A percentile compares a stretch with the other conserved stretches of the same genome.
Conservation (phyloP, 768 basidiomycete genomes). For the Xanthoconium purpureum region DNA sequence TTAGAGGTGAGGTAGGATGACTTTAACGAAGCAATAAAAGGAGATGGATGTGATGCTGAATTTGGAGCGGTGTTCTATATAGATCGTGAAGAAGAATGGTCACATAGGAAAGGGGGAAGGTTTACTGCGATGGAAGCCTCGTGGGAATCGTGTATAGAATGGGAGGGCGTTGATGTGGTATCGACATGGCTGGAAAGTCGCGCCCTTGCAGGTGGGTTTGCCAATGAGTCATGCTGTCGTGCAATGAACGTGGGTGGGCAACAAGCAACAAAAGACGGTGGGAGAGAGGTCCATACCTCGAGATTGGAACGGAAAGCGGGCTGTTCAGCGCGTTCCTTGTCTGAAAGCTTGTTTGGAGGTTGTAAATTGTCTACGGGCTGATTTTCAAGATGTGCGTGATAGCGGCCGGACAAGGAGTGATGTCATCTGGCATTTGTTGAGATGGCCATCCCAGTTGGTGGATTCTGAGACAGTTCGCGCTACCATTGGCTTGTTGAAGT, state of each 20-base stretch:
- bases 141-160: background rate
- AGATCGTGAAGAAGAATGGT: conserved; percentile 1
- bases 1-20: conserved; percentile 4
- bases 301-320: conserved; percentile 1
- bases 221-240: conserved; percentile 12
- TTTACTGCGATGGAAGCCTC: conserved; percentile 14
- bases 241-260: conserved; percentile 3
- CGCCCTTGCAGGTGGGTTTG: background rate
- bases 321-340: conserved; percentile 8
- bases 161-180: conserved; percentile 8
- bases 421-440: conserved; percentile 6
- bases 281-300: conserved; percentile 11
- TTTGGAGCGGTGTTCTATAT: conserved; percentile 6
- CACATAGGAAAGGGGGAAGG: background rate
- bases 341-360: background rate
- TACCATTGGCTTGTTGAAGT: conserved; percentile 5
- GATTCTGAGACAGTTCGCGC: conserved; percentile 13
- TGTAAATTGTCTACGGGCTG: background rate
- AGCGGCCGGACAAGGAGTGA: conserved; percentile 6
- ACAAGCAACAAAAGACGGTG: background rate
- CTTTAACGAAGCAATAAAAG: background rate
- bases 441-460: conserved; percentile 17
- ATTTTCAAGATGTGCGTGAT: conserved; percentile 1
- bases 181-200: conserved; percentile 6
- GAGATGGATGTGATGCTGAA: background rate